Evolutionary conservation across 1,139 yeast species (phyloP).

Genomic region (Lodderomyces margitis): DNA sequence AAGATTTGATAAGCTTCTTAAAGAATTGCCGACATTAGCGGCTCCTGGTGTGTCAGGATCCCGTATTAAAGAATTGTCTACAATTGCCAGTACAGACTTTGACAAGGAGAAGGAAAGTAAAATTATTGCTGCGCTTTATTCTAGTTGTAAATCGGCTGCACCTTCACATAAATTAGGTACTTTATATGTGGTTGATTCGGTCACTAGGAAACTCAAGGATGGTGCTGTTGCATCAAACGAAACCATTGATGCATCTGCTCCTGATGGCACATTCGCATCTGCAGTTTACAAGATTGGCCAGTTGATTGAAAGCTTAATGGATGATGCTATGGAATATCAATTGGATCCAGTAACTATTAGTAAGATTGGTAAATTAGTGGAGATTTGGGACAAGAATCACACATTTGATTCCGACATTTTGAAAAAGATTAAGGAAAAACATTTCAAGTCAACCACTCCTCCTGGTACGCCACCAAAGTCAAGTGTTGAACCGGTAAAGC

Average conservation of each 20-base stretch:
- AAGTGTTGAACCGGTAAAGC: conserved; percentile 24
- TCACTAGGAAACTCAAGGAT: conserved; percentile 82
- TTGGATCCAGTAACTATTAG: conserved; percentile 54
- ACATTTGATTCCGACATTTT: conserved; percentile 66
- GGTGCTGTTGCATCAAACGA: conserved; percentile 61
- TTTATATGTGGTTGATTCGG: conserved; percentile 86
- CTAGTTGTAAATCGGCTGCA: conserved; percentile 74
- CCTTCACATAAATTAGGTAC: conserved; percentile 86
- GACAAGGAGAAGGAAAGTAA: conserved; percentile 48
- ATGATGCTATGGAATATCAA: conserved; percentile 57
- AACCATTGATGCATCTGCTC: conserved; percentile 44
- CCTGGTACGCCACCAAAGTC: conserved; percentile 50
- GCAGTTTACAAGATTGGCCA: conserved; percentile 64
- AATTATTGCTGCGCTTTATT: conserved; percentile 56
- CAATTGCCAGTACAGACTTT: conserved; percentile 69
- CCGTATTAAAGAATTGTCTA: conserved; percentile 83
- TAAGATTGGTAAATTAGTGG: conserved; percentile 79
- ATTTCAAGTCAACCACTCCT: conserved; percentile 59
- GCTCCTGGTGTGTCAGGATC: conserved; percentile 96
- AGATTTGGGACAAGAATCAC: conserved; percentile 87
- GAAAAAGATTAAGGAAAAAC: conserved; percentile 55
- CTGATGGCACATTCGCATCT: conserved; percentile 73
- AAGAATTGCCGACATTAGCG: conserved; percentile 71
- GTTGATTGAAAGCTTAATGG: conserved; percentile 56
- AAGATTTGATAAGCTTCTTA: conserved; percentile 68